A percentile compares a stretch with the other conserved stretches of the same genome.
phyloP scores from a whole-genome alignment of 78 protist genomes.

The Cyanophora paradoxa region DNA sequence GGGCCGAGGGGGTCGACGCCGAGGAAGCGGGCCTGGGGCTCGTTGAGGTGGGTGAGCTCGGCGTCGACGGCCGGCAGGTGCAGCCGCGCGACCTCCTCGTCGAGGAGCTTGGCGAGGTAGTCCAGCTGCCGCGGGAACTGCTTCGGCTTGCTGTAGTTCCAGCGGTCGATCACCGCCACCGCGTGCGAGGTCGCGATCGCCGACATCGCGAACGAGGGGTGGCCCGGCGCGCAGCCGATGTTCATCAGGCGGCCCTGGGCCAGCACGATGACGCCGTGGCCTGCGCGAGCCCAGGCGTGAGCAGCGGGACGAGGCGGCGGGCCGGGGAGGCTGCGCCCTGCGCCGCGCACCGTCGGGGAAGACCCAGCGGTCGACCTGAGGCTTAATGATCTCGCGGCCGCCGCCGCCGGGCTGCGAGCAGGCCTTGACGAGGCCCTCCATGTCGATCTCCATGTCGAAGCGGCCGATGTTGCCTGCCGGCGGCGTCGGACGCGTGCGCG shows the following conservation, averaged over 20 bases:
- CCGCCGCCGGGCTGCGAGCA: too few species aligned
- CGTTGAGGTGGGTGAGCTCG: slow-evolving; percentile 10
- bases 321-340: too few species aligned
- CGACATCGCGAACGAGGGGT: slow-evolving; percentile 32
- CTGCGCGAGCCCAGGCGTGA: too few species aligned
- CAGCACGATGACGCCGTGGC: slow-evolving; percentile 3
- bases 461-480: slow-evolving; percentile 44
- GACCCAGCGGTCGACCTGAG: slow-evolving; percentile 19
- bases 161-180: too few species aligned
- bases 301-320: too few species aligned
- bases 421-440: not conserved
- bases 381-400: slow-evolving; percentile 22
- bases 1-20: slow-evolving; percentile 74
- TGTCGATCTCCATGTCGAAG: slow-evolving; percentile 26
- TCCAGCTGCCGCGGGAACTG: too few species aligned
- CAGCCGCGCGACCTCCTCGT: slow-evolving; percentile 43
- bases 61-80: slow-evolving; percentile 16
- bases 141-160: too few species aligned
- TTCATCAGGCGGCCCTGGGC: slow-evolving; percentile 28
- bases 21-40: slow-evolving; percentile 31
- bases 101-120: slow-evolving; percentile 26
- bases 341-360: slow-evolving; percentile 32
- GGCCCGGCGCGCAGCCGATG: slow-evolving; percentile 30
- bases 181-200: slow-evolving; percentile 19
- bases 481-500: slow-evolving; percentile 20